phyloP scores from a whole-genome alignment of 1,139 yeast genomes.

The Kodamaea arcana region DNA sequence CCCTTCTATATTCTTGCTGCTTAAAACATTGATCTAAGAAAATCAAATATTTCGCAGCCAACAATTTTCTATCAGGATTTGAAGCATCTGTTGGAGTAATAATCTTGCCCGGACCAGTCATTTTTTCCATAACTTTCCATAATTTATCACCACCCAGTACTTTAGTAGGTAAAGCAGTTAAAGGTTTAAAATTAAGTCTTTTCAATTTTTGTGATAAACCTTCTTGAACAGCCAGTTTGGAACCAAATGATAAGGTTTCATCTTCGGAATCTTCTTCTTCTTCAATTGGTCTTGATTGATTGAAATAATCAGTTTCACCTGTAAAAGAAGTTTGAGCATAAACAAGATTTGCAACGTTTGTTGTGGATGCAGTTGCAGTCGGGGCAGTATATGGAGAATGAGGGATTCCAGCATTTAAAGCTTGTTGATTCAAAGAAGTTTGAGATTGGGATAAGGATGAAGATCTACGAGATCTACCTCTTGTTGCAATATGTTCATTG shows the following conservation, averaged over 20 bases:
- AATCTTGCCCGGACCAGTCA: constrained; percentile 81
- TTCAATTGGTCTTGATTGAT: constrained; percentile 23
- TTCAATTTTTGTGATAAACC: constrained; percentile 40
- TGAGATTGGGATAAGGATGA: constrained; percentile 32
- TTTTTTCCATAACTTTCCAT: constrained; percentile 82
- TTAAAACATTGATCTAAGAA: constrained; percentile 83
- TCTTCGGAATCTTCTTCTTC: constrained; percentile 39
- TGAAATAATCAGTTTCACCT: constrained; percentile 46
- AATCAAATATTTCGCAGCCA: constrained; percentile 74
- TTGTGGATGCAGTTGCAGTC: constrained; percentile 57
- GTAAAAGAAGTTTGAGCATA: constrained; percentile 46
- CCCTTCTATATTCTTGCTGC: constrained; percentile 69
- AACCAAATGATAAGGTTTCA: constrained; percentile 55
- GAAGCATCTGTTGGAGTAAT: constrained; percentile 59
- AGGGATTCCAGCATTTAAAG: constrained; percentile 15
- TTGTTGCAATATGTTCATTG: constrained; percentile 28
- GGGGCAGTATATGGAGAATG: constrained; percentile 78
- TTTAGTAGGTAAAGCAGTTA: constrained; percentile 16
- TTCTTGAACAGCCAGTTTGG: constrained; percentile 50
- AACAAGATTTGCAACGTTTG: constrained; percentile 54
- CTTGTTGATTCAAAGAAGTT: constrained; percentile 19
- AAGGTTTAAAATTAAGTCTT: constrained; percentile 38
- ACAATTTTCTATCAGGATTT: constrained; percentile 64
- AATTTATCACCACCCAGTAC: constrained; percentile 49
- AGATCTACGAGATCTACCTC: constrained; percentile 39